phyloP scores from a whole-genome alignment of 139 green algal species.

The Auxenochlorella pyrenoidosa region DNA sequence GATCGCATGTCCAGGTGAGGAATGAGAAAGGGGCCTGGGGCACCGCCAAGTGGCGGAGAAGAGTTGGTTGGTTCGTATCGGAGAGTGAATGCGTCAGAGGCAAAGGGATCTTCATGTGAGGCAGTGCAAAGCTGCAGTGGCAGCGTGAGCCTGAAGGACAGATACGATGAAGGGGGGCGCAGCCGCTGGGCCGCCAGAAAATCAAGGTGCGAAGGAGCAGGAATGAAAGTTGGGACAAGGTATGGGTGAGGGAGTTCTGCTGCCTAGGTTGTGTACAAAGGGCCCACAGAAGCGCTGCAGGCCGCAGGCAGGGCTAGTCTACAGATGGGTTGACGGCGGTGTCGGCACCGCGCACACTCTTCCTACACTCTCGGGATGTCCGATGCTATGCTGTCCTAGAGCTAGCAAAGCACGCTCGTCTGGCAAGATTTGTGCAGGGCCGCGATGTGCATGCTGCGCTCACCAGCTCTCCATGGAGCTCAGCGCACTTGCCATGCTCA shows the following conservation, averaged over 20 bases:
- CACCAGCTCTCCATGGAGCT: neutral
- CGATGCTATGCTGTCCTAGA: neutral
- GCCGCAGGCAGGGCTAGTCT: neutral
- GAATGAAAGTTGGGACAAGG: neutral
- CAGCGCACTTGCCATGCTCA: neutral
- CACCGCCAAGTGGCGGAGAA: too few species aligned
- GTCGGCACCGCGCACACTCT: neutral
- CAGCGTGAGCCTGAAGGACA: too few species aligned
- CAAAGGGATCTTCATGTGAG: too few species aligned
- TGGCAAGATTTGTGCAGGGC: neutral
- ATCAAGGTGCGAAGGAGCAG: neutral
- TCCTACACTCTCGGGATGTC: too few species aligned
- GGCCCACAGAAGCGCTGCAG: neutral
- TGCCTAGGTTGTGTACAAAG: neutral
- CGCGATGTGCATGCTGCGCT: neutral
- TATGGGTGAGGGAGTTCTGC: neutral
- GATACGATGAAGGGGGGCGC: too few species aligned
- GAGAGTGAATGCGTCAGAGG: too few species aligned
- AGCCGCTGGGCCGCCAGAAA: neutral
- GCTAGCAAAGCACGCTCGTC: neutral
- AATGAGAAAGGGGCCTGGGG: too few species aligned
- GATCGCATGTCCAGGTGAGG: too few species aligned
- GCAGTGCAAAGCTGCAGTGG: too few species aligned
- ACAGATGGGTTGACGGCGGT: neutral
- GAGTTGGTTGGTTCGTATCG: too few species aligned